Evolutionary conservation across 164 flowering plant species (phyloP).

Genomic region (Tetracentron sinense): DNA sequence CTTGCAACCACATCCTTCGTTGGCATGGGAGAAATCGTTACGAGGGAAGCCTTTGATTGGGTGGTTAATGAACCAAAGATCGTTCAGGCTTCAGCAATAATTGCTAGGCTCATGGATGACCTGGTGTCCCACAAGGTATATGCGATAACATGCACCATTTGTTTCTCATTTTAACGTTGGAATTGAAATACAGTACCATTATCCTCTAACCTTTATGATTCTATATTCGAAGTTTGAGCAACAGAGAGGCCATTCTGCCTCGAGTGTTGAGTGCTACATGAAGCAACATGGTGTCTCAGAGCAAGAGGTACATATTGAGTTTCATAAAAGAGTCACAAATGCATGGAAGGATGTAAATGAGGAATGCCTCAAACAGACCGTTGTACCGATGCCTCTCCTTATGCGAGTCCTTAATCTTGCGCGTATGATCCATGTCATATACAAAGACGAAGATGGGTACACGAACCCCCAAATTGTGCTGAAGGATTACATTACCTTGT

Average conservation of each 20-base stretch:
- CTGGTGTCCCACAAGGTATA: constrained; percentile 25
- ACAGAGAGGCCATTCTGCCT: constrained; percentile 5
- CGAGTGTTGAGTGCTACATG: constrained; percentile 9
- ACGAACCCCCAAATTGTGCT: no score
- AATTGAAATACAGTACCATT: neutral
- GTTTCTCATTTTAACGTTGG: neutral
- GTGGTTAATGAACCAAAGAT: constrained; percentile 15
- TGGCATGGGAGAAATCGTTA: constrained; percentile 27
- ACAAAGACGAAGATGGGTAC: no score
- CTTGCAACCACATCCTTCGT: constrained; percentile 7
- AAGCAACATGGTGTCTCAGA: constrained; percentile 1
- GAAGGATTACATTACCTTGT: no score
- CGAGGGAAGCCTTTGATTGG: constrained; percentile 34
- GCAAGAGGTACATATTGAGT: neutral
- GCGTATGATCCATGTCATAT: no score
- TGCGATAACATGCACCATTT: no score
- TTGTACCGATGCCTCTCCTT: no score
- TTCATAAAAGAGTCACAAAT: neutral
- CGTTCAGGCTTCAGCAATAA: constrained; percentile 9
- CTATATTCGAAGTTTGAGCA: no score
- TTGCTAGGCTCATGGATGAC: constrained; percentile 29
- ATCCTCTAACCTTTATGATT: neutral
- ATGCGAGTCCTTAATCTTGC: no score
- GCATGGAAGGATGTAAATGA: constrained; percentile 1
- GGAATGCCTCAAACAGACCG: no score